phyloP scores from a whole-genome alignment of 768 basidiomycete species.

The Cyathus striatus region DNA sequence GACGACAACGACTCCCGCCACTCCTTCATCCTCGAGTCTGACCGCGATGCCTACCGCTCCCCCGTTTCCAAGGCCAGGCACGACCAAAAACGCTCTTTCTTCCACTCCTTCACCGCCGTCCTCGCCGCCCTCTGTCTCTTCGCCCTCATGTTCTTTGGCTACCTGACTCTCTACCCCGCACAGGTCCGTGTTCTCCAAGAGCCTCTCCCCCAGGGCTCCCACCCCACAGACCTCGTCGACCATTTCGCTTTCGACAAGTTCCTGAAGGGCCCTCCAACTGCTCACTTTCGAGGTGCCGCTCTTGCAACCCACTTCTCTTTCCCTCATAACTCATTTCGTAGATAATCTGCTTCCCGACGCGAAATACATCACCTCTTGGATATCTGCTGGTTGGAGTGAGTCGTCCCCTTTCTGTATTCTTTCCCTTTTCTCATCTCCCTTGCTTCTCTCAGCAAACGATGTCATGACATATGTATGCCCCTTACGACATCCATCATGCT shows the following conservation, averaged over 20 bases:
- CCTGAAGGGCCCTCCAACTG: slow-evolving; percentile 53
- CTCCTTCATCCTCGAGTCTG: too few relatives aligned
- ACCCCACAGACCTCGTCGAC: too few relatives aligned
- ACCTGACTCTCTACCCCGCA: slow-evolving; percentile 12
- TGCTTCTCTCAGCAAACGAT: slow-evolving; percentile 62
- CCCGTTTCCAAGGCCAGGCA: too few relatives aligned
- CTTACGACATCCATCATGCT: too few relatives aligned
- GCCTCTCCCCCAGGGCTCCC: too few relatives aligned
- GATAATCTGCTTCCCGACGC: slow-evolving; percentile 59
- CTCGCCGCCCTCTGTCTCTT: slow-evolving; percentile 9
- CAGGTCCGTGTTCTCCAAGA: slow-evolving; percentile 3
- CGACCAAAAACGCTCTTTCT: too few relatives aligned
- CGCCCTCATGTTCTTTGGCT: slow-evolving; percentile 15
- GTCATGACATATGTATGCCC: slow-evolving; percentile 76
- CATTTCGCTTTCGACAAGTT: too few relatives aligned
- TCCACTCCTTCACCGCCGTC: neutral
- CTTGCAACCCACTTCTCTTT: neutral
- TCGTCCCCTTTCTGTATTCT: slow-evolving; percentile 9
- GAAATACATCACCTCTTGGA: slow-evolving; percentile 70
- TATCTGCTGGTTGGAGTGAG: slow-evolving; percentile 75
- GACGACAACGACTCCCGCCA: too few relatives aligned
- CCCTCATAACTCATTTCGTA: slow-evolving; percentile 13
- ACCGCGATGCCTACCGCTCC: neutral
- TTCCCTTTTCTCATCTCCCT: slow-evolving; percentile 3
- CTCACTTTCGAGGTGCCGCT: slow-evolving; percentile 47